Base-by-base conservation (phyloP, 139 green algal species). In the Chlorella sp. region DNA sequence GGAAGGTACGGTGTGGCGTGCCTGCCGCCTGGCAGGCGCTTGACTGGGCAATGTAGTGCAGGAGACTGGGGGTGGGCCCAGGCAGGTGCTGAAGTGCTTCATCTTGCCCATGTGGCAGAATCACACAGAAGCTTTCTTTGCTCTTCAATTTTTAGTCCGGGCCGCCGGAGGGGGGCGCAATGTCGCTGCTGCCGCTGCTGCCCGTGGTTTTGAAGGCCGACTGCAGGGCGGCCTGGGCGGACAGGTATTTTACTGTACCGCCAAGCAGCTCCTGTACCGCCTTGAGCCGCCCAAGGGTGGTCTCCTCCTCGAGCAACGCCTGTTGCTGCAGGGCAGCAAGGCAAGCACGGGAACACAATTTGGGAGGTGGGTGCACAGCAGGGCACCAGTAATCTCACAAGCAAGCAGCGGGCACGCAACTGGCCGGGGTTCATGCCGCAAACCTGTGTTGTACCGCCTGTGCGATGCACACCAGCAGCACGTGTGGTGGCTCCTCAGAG, bases 261-360 rank as follows among this genome's bases (percentile, higher is more conserved):
- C 30, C 22, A 61, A 94, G 61, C 84, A 94, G 84, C 28, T 91
- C 86, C 39, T 86, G 21, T 57, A 81, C 60, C 64, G 37, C 76
- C 68, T 89, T 89, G 68, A 94, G 89, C 48, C 89, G 86, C 37
- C 87, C 88, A 28, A 83, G 19, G 32, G 91, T 91, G 21, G 37
- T 86, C 71, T 91, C 85, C 90, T 91, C 81, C 81, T 94, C 82
- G 21, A 92, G 76, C 83, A 93, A 40, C 69, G 84, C 84, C 36
- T 93, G 91, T 34, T 93, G 90, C 77, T 91, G 85, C 64, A 77
- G 84, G 64, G 64, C 64, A 71, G 64, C 11, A 71, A 68, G n/a
- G n/a, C 60, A 68, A 14, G 60, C 60, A 68, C 60, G 60, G 15
- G 18, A 68, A 32, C 21, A 76, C 68, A 76, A 5, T n/a, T n/a